These are phyloP conservation scores for Alternaria novae-zelandiae DNA, from an alignment of 2,329 filamentous ascomycete species.

Conservation along the genomic window DNA sequence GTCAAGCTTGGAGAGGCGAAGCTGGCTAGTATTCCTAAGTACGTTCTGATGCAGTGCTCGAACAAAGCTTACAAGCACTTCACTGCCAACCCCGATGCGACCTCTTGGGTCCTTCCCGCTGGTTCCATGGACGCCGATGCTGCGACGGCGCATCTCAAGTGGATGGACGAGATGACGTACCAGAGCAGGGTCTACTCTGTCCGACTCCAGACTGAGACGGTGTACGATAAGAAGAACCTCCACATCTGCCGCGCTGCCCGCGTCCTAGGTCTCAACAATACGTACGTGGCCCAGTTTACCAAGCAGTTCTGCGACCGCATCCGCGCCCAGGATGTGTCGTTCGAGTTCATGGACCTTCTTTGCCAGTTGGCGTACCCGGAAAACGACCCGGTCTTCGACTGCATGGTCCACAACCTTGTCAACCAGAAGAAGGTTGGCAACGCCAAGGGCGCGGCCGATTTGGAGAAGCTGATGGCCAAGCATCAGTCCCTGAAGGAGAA, in stretches of 20 bases:
- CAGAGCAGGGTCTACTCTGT: slow-evolving; percentile 33
- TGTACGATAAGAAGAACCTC: slow-evolving; percentile 29
- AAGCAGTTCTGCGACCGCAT: slow-evolving; percentile 36
- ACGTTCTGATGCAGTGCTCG: slow-evolving; percentile 39
- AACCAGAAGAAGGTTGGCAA: background rate
- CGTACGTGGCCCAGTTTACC: slow-evolving; percentile 42
- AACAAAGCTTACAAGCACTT: slow-evolving; percentile 29
- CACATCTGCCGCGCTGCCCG: slow-evolving; percentile 32
- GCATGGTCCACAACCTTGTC: slow-evolving; percentile 34
- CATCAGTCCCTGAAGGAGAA: slow-evolving; percentile 9
- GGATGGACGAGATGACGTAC: slow-evolving; percentile 35
- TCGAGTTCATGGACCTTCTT: slow-evolving; percentile 26
- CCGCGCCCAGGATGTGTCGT: slow-evolving; percentile 18
- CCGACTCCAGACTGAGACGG: slow-evolving; percentile 18
- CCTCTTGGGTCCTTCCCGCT: slow-evolving; percentile 17
- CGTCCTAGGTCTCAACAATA: slow-evolving; percentile 33
- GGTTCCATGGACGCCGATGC: slow-evolving; percentile 25
- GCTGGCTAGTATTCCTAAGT: slow-evolving; percentile 26
- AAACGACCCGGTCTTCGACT: slow-evolving; percentile 38
- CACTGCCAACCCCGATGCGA: slow-evolving; percentile 16
- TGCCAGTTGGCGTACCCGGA: slow-evolving; percentile 19
- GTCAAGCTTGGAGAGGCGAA: slow-evolving; percentile 25
- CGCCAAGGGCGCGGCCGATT: background rate
- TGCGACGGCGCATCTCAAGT: slow-evolving; percentile 23
- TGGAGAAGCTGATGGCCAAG: slow-evolving; percentile 11